Conservation (phyloP, 768 basidiomycete genomes). For the Infundibulicybe gibba region DNA sequence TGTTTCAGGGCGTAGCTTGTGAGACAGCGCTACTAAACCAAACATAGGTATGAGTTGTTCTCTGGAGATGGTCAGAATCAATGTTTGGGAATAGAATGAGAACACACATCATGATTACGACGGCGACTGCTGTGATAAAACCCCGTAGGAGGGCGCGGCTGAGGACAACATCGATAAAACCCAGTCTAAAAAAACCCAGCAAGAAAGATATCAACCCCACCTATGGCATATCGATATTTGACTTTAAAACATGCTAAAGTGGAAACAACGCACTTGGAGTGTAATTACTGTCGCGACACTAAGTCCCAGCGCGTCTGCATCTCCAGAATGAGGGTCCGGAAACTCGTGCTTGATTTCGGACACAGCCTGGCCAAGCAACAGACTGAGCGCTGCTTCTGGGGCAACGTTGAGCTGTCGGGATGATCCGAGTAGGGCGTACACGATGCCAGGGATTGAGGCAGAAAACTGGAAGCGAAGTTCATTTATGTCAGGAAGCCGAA, state of each 20-base stretch:
- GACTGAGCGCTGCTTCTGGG: conserved; percentile 84
- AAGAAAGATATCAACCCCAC: conserved; percentile 83
- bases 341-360: conserved; percentile 54
- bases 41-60: conserved; percentile 91
- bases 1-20: conserved; percentile 53
- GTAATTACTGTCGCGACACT: conserved; percentile 80
- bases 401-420: conserved; percentile 80
- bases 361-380: conserved; percentile 86
- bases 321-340: conserved; percentile 33
- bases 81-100: not conserved
- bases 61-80: conserved; percentile 28
- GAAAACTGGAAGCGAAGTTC: conserved; percentile 51
- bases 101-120: conserved; percentile 80
- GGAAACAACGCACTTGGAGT: conserved; percentile 57
- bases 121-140: conserved; percentile 81
- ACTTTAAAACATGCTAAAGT: not conserved
- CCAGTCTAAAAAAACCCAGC: conserved; percentile 83
- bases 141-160: conserved; percentile 86
- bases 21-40: conserved; percentile 61
- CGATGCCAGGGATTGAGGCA: conserved; percentile 81
- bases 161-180: conserved; percentile 91
- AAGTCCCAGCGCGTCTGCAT: conserved; percentile 53
- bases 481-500: not conserved
- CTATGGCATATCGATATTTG: conserved; percentile 29
- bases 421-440: conserved; percentile 88